Base-by-base conservation (phyloP, 176 grass and related monocot genomes). In the Calamus simplicifolius region DNA sequence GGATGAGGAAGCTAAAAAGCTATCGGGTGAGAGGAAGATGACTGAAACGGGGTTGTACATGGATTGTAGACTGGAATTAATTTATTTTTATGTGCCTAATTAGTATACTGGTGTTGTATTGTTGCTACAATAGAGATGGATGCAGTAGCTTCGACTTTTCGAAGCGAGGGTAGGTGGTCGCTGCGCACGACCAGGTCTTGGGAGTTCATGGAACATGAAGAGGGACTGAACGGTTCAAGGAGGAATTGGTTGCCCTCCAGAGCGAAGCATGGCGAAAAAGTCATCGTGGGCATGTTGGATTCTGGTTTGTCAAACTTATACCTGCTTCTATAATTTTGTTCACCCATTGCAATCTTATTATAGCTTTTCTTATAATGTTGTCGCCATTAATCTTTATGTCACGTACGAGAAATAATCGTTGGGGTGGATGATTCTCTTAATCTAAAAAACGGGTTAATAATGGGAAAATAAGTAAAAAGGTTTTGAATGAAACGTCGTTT, bases 181-280 rank as follows among this genome's bases (percentile, higher is more conserved):
- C 83, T 77, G 10, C 93, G 91, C 75, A 97, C 93, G 65, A 97
- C 87, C 7, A 85, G 93, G 62, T 97, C 93, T 56, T 97, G 93
- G 93, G 78, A 88, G 62, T 97, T 97, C 66, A 15, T 97, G 29
- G 75, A 75, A 12, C 55, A 77, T 3, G 93, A 91, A 63, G 89
- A 95, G 49, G 87, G 80, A 5, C 16, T 73, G 31, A 48, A 38
- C 19, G 54, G 59, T 10, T 54, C 19, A 19, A 54, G 56, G 21
- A 25, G 18, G 58, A 63, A 74, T 25, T 50, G 54, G 81, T 51
- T 78, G 64, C 85, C 72, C 25, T 66, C 83, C 61, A 68, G 55
- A 56, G 71, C 67, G 5, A 70, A 78, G 3, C 7, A 69, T 70
- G 73, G 73, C 62, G 63, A 60, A 38, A 81, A 91, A 21, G 81